These are phyloP conservation scores for Mollisiaceae sp. DNA, from an alignment of 2,329 filamentous ascomycete genomes.

Conservation along the genomic window DNA sequence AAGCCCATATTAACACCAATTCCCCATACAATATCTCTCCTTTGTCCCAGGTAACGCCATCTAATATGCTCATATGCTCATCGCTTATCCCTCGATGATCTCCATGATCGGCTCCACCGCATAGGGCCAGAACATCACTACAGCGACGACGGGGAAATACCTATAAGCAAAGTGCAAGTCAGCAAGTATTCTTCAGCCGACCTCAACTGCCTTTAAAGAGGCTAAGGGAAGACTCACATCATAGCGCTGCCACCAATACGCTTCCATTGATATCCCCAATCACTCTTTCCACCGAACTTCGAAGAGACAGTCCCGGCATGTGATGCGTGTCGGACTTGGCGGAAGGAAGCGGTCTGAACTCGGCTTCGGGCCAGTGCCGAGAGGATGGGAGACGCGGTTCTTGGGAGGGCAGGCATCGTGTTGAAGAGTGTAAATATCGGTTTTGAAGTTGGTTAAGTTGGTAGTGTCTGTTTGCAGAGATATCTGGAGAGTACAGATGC, in stretches of 20 bases:
- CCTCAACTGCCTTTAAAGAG: not conserved
- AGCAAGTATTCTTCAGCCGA: not conserved
- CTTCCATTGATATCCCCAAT: conserved; percentile 33
- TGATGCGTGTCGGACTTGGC: conserved; percentile 16
- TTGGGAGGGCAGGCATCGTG: conserved; percentile 23
- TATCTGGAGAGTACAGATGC: not conserved
- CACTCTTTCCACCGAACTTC: conserved; percentile 14
- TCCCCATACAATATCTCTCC: not conserved
- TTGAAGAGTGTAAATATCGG: conserved; percentile 14
- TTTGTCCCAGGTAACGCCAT: not conserved
- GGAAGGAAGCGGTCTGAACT: conserved; percentile 17
- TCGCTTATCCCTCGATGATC: conserved; percentile 17
- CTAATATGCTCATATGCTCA: not conserved
- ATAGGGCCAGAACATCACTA: conserved; percentile 35
- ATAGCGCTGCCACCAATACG: conserved; percentile 30
- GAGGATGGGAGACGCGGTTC: conserved; percentile 22
- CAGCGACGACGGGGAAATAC: conserved; percentile 31
- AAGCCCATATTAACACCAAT: not conserved
- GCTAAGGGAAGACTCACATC: conserved; percentile 29
- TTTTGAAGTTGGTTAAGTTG: not conserved
- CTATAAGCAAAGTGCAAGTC: conserved; percentile 9
- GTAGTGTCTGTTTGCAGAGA: not conserved
- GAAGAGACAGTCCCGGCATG: conserved; percentile 3
- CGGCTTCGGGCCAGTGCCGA: conserved; percentile 27
- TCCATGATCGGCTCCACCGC: conserved; percentile 30